These are phyloP conservation scores for Clonostachys solani DNA, from an alignment of 2,329 filamentous ascomycete species.

Conservation along the genomic window DNA sequence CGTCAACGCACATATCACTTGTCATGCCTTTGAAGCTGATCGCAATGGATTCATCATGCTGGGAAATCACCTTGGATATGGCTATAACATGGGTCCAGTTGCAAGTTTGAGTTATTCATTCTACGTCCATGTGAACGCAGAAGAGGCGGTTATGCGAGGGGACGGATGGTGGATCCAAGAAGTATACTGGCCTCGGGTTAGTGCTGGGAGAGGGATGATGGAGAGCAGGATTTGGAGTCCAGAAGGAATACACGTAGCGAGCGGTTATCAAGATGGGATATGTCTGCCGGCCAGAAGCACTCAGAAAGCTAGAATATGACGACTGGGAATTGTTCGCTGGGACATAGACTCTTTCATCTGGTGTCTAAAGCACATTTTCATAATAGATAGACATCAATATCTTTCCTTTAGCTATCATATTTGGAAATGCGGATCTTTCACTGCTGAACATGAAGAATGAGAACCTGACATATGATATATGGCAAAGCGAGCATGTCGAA, in stretches of 20 bases:
- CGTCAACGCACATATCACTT: constrained; percentile 38
- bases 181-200: constrained; percentile 39
- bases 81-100: constrained; percentile 30
- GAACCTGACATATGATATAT: too few relatives aligned
- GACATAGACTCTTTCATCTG: too few relatives aligned
- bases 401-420: too few relatives aligned
- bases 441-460: too few relatives aligned
- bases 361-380: too few relatives aligned
- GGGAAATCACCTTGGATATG: constrained; percentile 42
- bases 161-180: constrained; percentile 52
- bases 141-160: constrained; percentile 40
- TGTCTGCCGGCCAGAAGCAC: constrained; percentile 14
- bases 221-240: constrained; percentile 51
- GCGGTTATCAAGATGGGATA: constrained; percentile 50
- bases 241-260: constrained; percentile 45
- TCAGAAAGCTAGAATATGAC: too few relatives aligned
- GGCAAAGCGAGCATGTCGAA: too few relatives aligned
- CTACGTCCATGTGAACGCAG: constrained; percentile 44
- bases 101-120: constrained; percentile 47
- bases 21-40: constrained; percentile 47
- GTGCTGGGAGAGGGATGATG: constrained; percentile 39
- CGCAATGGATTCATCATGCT: constrained; percentile 50
- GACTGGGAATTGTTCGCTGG: too few relatives aligned
- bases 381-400: too few relatives aligned
- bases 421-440: too few relatives aligned